phyloP scores from a whole-genome alignment of 2,329 filamentous ascomycete species.

The Xylariaceae sp. region DNA sequence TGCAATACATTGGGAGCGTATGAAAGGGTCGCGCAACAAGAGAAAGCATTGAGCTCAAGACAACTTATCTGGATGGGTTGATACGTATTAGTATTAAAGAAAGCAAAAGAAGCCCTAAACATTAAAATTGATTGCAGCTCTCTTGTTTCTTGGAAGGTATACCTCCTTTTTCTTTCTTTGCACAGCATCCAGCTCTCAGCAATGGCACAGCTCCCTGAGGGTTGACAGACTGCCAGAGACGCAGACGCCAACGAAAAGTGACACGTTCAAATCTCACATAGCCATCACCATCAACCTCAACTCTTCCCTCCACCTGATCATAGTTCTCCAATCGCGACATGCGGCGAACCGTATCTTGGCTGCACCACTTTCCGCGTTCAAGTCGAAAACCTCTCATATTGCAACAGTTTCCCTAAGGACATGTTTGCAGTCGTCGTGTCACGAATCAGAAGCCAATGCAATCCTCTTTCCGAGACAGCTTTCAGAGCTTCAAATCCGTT shows the following conservation, averaged over 20 bases:
- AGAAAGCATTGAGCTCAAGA: not conserved
- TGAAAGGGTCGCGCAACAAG: not conserved
- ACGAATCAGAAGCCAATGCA: not conserved
- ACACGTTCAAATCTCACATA: conserved; percentile 6
- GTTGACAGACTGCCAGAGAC: conserved; percentile 10
- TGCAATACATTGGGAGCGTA: not conserved
- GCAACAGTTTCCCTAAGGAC: not conserved
- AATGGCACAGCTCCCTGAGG: conserved; percentile 4
- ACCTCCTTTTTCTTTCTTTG: conserved; percentile 2
- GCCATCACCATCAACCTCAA: not conserved
- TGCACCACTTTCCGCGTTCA: conserved; percentile 1
- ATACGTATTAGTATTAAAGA: conserved; percentile 2
- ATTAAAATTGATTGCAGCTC: conserved; percentile 11
- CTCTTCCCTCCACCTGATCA: conserved; percentile 13
- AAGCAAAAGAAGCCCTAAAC: not conserved
- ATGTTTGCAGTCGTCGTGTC: not conserved
- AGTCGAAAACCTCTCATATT: conserved; percentile 1
- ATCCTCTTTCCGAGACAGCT: not conserved
- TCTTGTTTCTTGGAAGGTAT: conserved; percentile 2
- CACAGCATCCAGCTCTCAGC: not conserved
- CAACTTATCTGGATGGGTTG: not conserved
- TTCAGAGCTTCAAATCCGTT: conserved; percentile 4
- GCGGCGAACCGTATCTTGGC: conserved; percentile 5
- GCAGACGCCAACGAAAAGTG: conserved; percentile 7
- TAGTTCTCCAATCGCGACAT: conserved; percentile 6